Evolutionary conservation across 441 rosid species (phyloP).

Genomic region (Jatropha multifida): DNA sequence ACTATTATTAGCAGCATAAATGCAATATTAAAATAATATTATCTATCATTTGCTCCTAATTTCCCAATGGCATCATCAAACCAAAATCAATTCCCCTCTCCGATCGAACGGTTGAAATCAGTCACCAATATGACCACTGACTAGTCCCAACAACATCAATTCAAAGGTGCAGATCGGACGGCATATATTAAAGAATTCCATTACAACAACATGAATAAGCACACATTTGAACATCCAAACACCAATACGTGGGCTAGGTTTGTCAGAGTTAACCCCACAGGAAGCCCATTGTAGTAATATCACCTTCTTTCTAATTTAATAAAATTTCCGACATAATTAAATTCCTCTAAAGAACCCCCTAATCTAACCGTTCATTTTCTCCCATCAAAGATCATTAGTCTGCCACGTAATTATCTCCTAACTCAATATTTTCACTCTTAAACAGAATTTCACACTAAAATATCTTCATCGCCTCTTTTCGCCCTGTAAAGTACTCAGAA

Average conservation of each 20-base stretch:
- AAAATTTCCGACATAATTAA: neutral
- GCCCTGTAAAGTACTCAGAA: neutral
- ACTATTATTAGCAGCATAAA: too few relatives aligned
- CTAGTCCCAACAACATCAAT: neutral
- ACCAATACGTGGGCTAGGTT: neutral
- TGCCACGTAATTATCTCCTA: slow-evolving; percentile 9
- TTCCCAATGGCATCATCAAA: too few relatives aligned
- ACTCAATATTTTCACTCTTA: neutral
- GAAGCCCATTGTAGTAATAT: slow-evolving; percentile 12
- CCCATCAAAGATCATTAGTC: neutral
- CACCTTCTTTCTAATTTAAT: neutral
- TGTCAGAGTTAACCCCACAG: neutral
- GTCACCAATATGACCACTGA: too few relatives aligned
- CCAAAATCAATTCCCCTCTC: neutral
- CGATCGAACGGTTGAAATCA: slow-evolving; percentile 3
- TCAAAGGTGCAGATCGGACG: neutral
- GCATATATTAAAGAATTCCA: neutral
- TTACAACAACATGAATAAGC: neutral
- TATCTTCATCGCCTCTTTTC: neutral
- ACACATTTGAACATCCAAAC: neutral
- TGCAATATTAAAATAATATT: too few relatives aligned
- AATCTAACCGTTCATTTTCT: slow-evolving; percentile 11
- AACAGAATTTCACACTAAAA: neutral
- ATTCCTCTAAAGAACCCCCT: neutral
- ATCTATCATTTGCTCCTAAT: too few relatives aligned